Base-by-base conservation (phyloP, 2,329 filamentous ascomycete species). In the Botryotinia calthae region DNA sequence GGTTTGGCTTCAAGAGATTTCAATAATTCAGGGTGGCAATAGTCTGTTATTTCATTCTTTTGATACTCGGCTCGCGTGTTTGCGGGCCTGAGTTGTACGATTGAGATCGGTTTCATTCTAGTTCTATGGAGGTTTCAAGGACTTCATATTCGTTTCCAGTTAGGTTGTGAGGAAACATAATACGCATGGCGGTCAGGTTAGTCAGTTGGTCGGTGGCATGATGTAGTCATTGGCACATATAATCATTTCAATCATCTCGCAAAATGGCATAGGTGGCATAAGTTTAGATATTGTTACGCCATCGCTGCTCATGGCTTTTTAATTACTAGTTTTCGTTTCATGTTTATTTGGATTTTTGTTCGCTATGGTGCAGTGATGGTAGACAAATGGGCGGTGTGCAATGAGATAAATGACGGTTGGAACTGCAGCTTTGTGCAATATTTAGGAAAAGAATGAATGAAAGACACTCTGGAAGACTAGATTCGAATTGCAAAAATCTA, bases 101-200 rank as follows among this genome's bases (percentile, higher is more conserved):
- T 68, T 58, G 25, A 18, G 10, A 56, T 56, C 8, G 37, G n/a
- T 16, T 40, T 68, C 48, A 4, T 56, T 56, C 28, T 31, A 10
- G 48, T 67, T 56, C 25, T 37, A n/a, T n/a, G 48, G n/a, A 56
- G 65, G 65, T 42, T 44, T 68, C 7, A 42, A 28, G 65, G 37
- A 68, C 34, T 37, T 67, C 64, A 67, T 54, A 20, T 68, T 20
- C 40, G 34, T 68, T 68, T 67, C 54, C n/a, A n/a, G n/a, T 31
- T 68, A 42, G 22, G 34, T 31, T 16, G 48, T 31, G 37, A 68
- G 37, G n/a, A 63, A 63, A 20, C 37, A 56, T 44, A 68, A 56
- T 68, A 37, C 34, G 64, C 64, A 67, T 56, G 64, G 18, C 40
- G 5, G 34, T 67, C 48, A 28, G 34, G 65, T 56, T 42, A 34